Evolutionary conservation across 2,329 filamentous ascomycete genomes (phyloP).

Genomic region (Fusarium goolgardi): DNA sequence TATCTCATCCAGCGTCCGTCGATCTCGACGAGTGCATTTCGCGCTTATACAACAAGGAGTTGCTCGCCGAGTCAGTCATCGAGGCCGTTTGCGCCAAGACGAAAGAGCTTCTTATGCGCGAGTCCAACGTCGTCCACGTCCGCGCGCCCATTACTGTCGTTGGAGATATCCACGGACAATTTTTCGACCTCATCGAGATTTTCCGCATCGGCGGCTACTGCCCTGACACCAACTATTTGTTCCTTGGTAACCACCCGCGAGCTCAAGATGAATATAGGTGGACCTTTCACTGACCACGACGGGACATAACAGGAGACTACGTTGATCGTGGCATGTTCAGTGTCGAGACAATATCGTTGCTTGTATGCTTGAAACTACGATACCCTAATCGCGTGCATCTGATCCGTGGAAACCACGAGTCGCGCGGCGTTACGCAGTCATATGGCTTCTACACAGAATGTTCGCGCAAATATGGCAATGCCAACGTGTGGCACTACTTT

Average conservation of each 20-base stretch:
- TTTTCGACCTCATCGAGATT: constrained; percentile 99
- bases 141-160: constrained; percentile 95
- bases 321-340: constrained; percentile 98
- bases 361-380: constrained; percentile 95
- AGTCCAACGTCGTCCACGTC: constrained; percentile 99
- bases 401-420: constrained; percentile 98
- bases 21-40: constrained; percentile 99
- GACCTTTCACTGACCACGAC: constrained; percentile 22
- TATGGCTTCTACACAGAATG: constrained; percentile 99
- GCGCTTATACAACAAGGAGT: constrained; percentile 95
- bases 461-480: constrained; percentile 96
- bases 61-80: constrained; percentile 96
- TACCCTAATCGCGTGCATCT: constrained; percentile 96
- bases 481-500: constrained; percentile 99
- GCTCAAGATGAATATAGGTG: neutral
- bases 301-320: constrained; percentile 78
- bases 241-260: constrained; percentile 74
- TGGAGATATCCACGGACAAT: constrained; percentile 98
- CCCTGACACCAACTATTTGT: constrained; percentile 98
- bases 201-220: constrained; percentile 98
- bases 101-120: constrained; percentile 98
- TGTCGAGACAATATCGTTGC: constrained; percentile 97
- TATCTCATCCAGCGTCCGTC: constrained; percentile 76
- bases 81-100: constrained; percentile 99
- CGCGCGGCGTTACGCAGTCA: constrained; percentile 95